Base-by-base conservation (phyloP, 805 yeast genomes). In the Metschnikowia santaceciliae region DNA sequence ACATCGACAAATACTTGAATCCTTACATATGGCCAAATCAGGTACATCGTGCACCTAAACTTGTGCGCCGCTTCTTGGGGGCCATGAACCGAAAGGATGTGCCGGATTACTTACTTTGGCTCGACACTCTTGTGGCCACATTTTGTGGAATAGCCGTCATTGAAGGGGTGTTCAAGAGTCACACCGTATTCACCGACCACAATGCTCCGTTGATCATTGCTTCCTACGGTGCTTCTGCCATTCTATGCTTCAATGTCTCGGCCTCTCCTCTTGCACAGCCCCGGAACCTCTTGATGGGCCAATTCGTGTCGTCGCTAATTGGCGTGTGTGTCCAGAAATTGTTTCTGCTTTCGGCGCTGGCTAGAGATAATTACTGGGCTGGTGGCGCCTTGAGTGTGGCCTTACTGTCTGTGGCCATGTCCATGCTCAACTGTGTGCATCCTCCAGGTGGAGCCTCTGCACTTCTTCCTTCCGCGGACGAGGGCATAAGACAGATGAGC, bases 401-500 rank as follows among this genome's bases (percentile, higher is more conserved):
- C 0, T 52, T 80, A 4, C 58, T 84, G 1, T 77, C 84, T 7
- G 81, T 79, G 10, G 63, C 68, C 2, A 82, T 82, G 86, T 65
- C 77, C 13, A 54, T 81, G 0, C 63, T 75, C 4, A 81, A 81
- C 54, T 77, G 83, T 51, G 78, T 82, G 1, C 89, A 84, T 61
- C 90, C 90, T 0, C 90, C 90, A 0, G 83, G 84, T 1, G 90
- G 90, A 2, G 88, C 89, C 1, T 76, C 84, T 8, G 88, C 89
- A 0, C 60, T 84, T 35, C 64, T 84, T 7, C 86, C 88, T 0
- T 65, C 75, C 1, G 59, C 78, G 0, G 84, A 81, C 47, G 76
- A 61, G 0, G 55, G 59, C 6, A 68, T 82, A 3, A 62, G 80
- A 11, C 55, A 46, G 3, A 70, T 83, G 76, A 78, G 88, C 45